These are phyloP conservation scores for Colletotrichum sansevieriae DNA, from an alignment of 2,329 filamentous ascomycete genomes.

Conservation along the genomic window DNA sequence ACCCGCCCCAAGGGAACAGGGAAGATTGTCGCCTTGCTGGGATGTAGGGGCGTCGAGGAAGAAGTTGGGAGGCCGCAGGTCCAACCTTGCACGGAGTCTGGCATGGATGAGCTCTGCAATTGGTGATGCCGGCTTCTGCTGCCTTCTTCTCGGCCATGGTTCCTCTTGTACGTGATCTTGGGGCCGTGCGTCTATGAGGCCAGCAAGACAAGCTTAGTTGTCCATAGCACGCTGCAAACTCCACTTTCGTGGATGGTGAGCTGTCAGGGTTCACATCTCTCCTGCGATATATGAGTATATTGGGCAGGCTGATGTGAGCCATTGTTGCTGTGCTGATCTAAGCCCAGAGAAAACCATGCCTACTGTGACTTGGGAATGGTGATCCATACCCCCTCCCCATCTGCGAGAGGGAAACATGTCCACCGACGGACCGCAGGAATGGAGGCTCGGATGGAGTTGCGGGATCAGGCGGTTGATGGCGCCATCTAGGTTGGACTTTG, in stretches of 20 bases:
- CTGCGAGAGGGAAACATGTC: background rate
- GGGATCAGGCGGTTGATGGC: constrained; percentile 31
- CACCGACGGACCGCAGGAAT: background rate
- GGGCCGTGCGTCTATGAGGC: background rate
- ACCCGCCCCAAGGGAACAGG: background rate
- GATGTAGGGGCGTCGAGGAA: constrained; percentile 11
- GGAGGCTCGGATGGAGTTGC: background rate
- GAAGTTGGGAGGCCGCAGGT: constrained; percentile 17
- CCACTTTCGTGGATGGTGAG: constrained; percentile 7
- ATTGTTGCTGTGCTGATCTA: background rate
- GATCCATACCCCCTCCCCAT: background rate
- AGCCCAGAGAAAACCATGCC: background rate
- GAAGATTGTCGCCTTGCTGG: background rate
- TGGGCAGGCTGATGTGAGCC: constrained; percentile 1
- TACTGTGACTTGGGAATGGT: background rate
- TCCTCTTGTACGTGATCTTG: background rate
- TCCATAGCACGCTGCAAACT: background rate
- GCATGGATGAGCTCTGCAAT: background rate
- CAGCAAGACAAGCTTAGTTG: background rate
- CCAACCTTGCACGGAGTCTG: background rate
- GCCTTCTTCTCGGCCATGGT: background rate
- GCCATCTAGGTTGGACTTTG: constrained; percentile 18
- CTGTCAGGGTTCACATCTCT: background rate
- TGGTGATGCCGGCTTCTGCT: background rate
- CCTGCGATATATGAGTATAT: constrained; percentile 12